Percentiles rank a stretch among this genome's conserved stretches.
phyloP scores from a whole-genome alignment of 768 basidiomycete species.

The Tricholoma bakamatsutake region DNA sequence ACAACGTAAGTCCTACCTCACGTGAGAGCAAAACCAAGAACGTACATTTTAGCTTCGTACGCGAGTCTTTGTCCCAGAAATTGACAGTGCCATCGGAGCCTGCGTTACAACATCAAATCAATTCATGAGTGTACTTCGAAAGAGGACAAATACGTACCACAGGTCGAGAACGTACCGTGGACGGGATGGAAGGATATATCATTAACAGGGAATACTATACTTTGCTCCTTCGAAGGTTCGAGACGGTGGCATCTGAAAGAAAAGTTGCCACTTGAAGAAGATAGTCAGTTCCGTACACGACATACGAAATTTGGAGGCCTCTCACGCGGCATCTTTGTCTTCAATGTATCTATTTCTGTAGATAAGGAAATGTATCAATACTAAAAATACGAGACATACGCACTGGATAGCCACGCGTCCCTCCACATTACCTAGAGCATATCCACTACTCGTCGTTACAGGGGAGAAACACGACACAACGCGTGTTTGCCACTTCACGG shows the following conservation, averaged over 20 bases:
- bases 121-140: constrained; percentile 8
- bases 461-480: constrained; percentile 80
- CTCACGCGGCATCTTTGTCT: constrained; percentile 69
- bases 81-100: constrained; percentile 83
- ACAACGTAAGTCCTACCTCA: background rate
- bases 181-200: constrained; percentile 82
- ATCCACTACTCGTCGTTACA: constrained; percentile 52
- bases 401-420: constrained; percentile 95
- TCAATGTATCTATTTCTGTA: constrained; percentile 65
- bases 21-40: constrained; percentile 18
- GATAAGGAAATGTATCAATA: background rate
- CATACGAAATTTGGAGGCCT: background rate
- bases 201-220: constrained; percentile 77
- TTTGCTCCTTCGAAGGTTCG: constrained; percentile 56
- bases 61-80: constrained; percentile 93
- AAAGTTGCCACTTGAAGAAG: constrained; percentile 57
- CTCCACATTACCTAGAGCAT: constrained; percentile 82
- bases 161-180: constrained; percentile 81
- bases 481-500: constrained; percentile 91
- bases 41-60: constrained; percentile 86
- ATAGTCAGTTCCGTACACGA: background rate
- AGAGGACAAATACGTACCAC: constrained; percentile 38
- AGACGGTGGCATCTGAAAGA: constrained; percentile 82
- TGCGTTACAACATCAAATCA: constrained; percentile 16
- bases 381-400: constrained; percentile 23